Base-by-base conservation (phyloP, 805 yeast species). In the Zygosaccharomyces siamensis region DNA sequence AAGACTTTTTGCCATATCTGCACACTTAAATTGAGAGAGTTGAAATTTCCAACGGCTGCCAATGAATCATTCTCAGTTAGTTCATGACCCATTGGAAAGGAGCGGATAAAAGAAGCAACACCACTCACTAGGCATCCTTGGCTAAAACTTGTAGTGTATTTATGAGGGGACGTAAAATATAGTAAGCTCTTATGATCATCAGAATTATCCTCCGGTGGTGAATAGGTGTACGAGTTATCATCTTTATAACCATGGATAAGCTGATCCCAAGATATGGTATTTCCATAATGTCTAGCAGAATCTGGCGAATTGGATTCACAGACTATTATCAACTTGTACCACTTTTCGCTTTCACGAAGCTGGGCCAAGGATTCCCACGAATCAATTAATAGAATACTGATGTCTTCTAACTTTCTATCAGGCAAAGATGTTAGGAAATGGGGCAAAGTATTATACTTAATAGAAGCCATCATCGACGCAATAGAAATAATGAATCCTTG, bases 121-220 rank as follows among this genome's bases (percentile, higher is more conserved):
- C 80, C 71, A 52, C 83, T 75, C 4, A 79, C 75, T 36, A 80
- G 61, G 52, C 78, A 77, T 49, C 74, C 67, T 48, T 80, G 83
- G 4, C 79, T 73, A 56, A 75, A 80, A 10, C 67, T 55, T 1
- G 68, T 63, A 1, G 68, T 57, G 8, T 56, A 55, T 12, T 59
- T 52, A 31, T 45, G 48, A 8, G 56, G 51, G 1, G 64, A 57
- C 4, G 62, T 52, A 10, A 53, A 55, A 21, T 66, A 51, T 11
- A 61, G 57, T n/a, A 71, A 61, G 5, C 65, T 39, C 8, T 74
- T 73, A 28, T 63, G 58, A 23, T 73, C 72, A 37, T 69, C 65
- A 3, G 72, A 54, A 42, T 60, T 54, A 57, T 70, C 66, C 40
- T 52, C 50, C 16, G 63, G 60, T 38, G 66, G 57, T 43, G 48